Percentiles rank a stretch among this genome's conserved stretches.
Conservation (phyloP, 106 monocot genomes). For the Ottelia alismoides region DNA sequence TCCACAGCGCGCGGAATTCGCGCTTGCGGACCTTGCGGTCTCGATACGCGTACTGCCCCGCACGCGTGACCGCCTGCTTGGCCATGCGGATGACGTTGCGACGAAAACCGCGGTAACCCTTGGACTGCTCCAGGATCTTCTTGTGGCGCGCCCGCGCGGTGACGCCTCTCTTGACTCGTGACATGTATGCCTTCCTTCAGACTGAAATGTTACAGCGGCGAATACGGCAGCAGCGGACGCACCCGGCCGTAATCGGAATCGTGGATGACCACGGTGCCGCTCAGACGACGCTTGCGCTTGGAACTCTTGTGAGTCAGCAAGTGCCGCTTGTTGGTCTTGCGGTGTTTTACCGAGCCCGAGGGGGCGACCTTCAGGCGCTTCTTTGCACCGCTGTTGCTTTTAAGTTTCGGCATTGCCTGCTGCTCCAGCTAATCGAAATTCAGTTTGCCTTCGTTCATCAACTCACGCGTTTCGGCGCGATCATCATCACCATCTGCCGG, state of each 20-base stretch:
- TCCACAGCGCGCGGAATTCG: constrained; percentile 4
- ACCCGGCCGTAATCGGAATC: neutral
- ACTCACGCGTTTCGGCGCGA: no score
- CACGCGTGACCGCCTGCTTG: neutral
- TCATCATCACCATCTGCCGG: neutral
- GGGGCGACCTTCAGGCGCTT: no score
- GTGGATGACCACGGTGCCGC: neutral
- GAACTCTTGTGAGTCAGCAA: no score
- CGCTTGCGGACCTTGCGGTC: neutral
- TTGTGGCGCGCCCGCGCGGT: neutral
- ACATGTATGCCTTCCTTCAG: neutral
- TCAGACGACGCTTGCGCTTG: no score
- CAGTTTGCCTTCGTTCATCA: no score
- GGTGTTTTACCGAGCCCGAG: no score
- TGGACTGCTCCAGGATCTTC: neutral
- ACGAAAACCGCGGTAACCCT: constrained; percentile 1
- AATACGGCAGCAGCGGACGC: neutral
- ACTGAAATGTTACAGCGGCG: no score
- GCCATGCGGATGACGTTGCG: neutral
- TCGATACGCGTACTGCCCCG: neutral
- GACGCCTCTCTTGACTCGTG: constrained; percentile 1
- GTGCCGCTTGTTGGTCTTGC: no score
- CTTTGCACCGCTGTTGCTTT: no score
- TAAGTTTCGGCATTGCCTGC: no score
- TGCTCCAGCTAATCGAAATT: no score